These are phyloP conservation scores for Alternaria consortialis DNA, from an alignment of 2,329 filamentous ascomycete species.

Conservation along the genomic window DNA sequence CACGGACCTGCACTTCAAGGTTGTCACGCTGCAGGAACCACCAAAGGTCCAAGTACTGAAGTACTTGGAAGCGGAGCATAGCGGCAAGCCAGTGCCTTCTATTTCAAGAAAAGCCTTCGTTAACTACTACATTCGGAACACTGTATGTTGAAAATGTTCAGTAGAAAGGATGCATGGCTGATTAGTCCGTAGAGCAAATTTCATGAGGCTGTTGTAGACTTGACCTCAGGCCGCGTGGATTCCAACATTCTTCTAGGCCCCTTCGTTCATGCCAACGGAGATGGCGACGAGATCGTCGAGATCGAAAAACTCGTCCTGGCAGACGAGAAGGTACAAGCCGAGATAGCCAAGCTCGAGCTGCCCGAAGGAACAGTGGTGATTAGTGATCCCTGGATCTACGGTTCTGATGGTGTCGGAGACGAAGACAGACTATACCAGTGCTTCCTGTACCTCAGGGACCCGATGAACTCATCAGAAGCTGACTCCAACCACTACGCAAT, in stretches of 20 bases:
- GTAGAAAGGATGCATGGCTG: not conserved
- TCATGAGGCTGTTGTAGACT: slow-evolving; percentile 67
- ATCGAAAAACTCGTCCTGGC: slow-evolving; percentile 66
- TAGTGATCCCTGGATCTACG: slow-evolving; percentile 76
- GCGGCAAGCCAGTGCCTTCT: slow-evolving; percentile 60
- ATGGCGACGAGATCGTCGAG: slow-evolving; percentile 67
- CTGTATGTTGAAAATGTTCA: slow-evolving; percentile 54
- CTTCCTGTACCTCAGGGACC: slow-evolving; percentile 73
- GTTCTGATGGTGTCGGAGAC: slow-evolving; percentile 59
- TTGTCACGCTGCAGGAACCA: slow-evolving; percentile 72
- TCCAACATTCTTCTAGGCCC: slow-evolving; percentile 66
- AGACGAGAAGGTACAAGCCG: slow-evolving; percentile 65
- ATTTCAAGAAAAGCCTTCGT: slow-evolving; percentile 64
- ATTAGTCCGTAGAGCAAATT: slow-evolving; percentile 63
- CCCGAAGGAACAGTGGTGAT: slow-evolving; percentile 66
- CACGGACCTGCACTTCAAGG: slow-evolving; percentile 70
- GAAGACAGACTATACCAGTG: slow-evolving; percentile 66
- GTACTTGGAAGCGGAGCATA: slow-evolving; percentile 71
- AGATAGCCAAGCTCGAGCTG: slow-evolving; percentile 67
- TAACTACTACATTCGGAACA: slow-evolving; percentile 68
- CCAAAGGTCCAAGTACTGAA: slow-evolving; percentile 66
- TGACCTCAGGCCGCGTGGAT: slow-evolving; percentile 62
- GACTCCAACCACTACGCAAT: slow-evolving; percentile 76
- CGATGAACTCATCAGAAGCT: slow-evolving; percentile 64
- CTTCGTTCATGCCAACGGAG: slow-evolving; percentile 66